Conservation (phyloP, 768 basidiomycete genomes). For the Lactarius vividus region DNA sequence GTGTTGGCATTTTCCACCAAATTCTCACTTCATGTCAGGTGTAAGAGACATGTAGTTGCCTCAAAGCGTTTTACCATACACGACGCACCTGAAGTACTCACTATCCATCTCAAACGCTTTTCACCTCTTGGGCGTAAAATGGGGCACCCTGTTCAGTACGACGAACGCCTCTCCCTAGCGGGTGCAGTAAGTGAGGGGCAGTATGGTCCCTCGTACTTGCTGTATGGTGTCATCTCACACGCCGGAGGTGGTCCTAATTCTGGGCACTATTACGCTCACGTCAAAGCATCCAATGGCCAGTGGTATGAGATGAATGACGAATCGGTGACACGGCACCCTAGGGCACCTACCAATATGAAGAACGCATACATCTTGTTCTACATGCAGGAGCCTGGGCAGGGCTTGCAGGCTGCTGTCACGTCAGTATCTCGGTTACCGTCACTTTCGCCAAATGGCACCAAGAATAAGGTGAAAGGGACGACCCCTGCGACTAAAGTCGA, state of each 20-base stretch:
- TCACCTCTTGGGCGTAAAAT: slow-evolving; percentile 88
- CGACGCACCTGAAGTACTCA: slow-evolving; percentile 83
- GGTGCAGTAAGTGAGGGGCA: slow-evolving; percentile 82
- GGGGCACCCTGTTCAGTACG: slow-evolving; percentile 72
- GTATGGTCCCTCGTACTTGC: slow-evolving; percentile 73
- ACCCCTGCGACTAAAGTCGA: slow-evolving; percentile 51
- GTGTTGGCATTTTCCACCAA: not conserved
- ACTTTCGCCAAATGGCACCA: slow-evolving; percentile 36
- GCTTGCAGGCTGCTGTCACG: slow-evolving; percentile 60
- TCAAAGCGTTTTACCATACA: slow-evolving; percentile 89
- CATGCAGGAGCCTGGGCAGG: slow-evolving; percentile 74
- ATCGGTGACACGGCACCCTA: slow-evolving; percentile 45
- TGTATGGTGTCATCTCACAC: slow-evolving; percentile 93
- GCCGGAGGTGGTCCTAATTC: slow-evolving; percentile 91
- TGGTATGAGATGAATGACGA: slow-evolving; percentile 99
- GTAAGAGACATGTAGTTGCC: slow-evolving; percentile 87
- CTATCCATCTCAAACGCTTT: slow-evolving; percentile 94
- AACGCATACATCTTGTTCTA: slow-evolving; percentile 96
- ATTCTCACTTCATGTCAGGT: slow-evolving; percentile 46
- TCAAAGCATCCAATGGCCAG: slow-evolving; percentile 61
- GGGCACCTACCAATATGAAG: slow-evolving; percentile 57
- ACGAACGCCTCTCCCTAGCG: slow-evolving; percentile 66
- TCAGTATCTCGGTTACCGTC: slow-evolving; percentile 24
- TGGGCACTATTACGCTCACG: slow-evolving; percentile 90
- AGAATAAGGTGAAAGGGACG: slow-evolving; percentile 48